Percentiles rank a stretch among this genome's conserved stretches.
Evolutionary conservation across 306 rosid genomes (phyloP).

Genomic region (Cucumis sativus): DNA sequence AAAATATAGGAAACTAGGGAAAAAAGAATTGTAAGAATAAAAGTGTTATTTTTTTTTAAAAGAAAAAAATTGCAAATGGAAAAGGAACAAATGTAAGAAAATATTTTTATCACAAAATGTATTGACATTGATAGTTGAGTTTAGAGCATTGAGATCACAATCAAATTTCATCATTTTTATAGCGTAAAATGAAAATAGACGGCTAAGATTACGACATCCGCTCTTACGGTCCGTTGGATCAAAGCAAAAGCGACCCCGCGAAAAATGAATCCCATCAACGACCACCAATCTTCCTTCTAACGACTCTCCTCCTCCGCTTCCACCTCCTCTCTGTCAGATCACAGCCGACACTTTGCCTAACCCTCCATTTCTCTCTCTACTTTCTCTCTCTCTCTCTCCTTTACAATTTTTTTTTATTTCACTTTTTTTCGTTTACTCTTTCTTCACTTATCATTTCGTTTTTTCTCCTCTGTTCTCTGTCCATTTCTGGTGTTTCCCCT

Average conservation of each 20-base stretch:
- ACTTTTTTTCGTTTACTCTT: constrained; percentile 22
- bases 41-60: background rate
- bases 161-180: background rate
- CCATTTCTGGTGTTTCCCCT: background rate
- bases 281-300: constrained; percentile 1
- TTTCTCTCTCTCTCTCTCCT: background rate
- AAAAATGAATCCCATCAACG: constrained; percentile 5
- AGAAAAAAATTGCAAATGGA: background rate
- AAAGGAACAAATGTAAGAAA: background rate
- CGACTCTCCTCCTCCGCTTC: background rate
- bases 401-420: constrained; percentile 7
- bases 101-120: background rate
- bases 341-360: constrained; percentile 18
- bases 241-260: constrained; percentile 27
- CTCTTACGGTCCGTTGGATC: constrained; percentile 23
- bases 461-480: background rate
- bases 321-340: constrained; percentile 1
- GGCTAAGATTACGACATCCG: constrained; percentile 8
- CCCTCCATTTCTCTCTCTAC: background rate
- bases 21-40: background rate
- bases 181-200: background rate
- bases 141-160: background rate
- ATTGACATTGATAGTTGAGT: constrained; percentile 4
- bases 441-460: constrained; percentile 14
- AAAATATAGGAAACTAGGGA: no score